These are phyloP conservation scores for Vanilla planifolia DNA, from an alignment of 106 monocot species.

Conservation along the genomic window DNA sequence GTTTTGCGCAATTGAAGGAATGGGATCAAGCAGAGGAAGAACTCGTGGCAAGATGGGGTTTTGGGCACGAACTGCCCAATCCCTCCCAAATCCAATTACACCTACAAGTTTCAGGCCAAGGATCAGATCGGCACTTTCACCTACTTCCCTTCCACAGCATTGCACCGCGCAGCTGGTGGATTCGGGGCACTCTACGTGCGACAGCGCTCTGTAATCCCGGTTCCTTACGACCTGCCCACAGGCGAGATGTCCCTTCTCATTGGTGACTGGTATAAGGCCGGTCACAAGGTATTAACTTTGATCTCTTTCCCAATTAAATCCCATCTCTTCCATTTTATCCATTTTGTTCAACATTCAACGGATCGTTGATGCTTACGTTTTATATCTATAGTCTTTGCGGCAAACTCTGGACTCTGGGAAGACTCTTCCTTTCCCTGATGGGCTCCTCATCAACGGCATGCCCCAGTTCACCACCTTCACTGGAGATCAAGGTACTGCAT, in stretches of 20 bases:
- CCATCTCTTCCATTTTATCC: constrained; percentile 2
- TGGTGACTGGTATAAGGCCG: constrained; percentile 82
- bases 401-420: constrained; percentile 58
- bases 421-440: constrained; percentile 59
- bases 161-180: constrained; percentile 83
- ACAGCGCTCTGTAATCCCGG: constrained; percentile 48
- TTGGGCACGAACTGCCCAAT: constrained; percentile 93
- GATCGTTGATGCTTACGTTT: neutral
- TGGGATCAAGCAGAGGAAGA: constrained; percentile 98
- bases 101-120: constrained; percentile 85
- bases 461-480: constrained; percentile 33
- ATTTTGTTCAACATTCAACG: constrained; percentile 6
- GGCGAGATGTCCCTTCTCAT: constrained; percentile 77
- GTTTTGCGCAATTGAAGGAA: constrained; percentile 31
- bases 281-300: constrained; percentile 64
- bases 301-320: no score
- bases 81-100: constrained; percentile 69
- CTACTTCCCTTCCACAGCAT: constrained; percentile 75
- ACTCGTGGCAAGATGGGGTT: constrained; percentile 98
- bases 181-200: constrained; percentile 73
- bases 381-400: constrained; percentile 40
- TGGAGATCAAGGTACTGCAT: constrained; percentile 62
- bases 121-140: constrained; percentile 88
- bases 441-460: constrained; percentile 69
- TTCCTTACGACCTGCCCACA: constrained; percentile 48